Percentiles rank a stretch among this genome's conserved stretches.
Evolutionary conservation across 331 rosid genomes (phyloP).

Genomic region (Ulmus americana): DNA sequence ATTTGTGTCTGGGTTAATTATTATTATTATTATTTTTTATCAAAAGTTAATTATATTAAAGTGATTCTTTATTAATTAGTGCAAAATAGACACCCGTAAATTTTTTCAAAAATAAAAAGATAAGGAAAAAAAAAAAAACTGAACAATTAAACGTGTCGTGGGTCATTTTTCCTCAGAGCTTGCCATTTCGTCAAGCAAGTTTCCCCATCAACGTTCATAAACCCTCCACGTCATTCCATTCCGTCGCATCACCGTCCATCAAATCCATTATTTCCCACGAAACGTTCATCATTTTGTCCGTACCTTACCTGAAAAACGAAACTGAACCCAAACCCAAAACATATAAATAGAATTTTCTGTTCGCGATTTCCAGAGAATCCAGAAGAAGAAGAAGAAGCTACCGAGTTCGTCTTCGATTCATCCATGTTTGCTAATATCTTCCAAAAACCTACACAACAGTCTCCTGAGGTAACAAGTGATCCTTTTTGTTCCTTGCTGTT

Average conservation of each 20-base stretch:
- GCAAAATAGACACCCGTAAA: too few species aligned
- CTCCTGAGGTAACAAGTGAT: constrained; percentile 28
- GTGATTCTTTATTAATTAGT: too few species aligned
- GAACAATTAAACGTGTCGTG: neutral
- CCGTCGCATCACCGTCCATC: constrained; percentile 28
- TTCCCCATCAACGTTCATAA: constrained; percentile 10
- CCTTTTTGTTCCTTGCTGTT: neutral
- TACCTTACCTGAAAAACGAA: constrained; percentile 34
- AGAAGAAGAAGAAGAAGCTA: constrained; percentile 24
- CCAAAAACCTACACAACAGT: constrained; percentile 30
- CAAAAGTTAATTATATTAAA: too few species aligned
- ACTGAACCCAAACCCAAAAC: constrained; percentile 14
- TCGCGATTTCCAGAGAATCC: neutral
- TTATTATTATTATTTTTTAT: too few species aligned
- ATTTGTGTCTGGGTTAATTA: too few species aligned
- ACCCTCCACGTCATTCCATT: neutral
- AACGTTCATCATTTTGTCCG: constrained; percentile 28
- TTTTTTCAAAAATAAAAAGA: too few species aligned
- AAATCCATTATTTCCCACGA: constrained; percentile 11
- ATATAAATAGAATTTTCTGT: neutral
- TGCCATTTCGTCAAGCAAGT: neutral
- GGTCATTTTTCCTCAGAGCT: neutral
- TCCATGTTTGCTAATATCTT: constrained; percentile 62
- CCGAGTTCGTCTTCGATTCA: constrained; percentile 16
- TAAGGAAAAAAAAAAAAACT: too few species aligned